These are phyloP conservation scores for Kodamaea sagamina DNA, from an alignment of 805 yeast genomes.

Conservation along the genomic window DNA sequence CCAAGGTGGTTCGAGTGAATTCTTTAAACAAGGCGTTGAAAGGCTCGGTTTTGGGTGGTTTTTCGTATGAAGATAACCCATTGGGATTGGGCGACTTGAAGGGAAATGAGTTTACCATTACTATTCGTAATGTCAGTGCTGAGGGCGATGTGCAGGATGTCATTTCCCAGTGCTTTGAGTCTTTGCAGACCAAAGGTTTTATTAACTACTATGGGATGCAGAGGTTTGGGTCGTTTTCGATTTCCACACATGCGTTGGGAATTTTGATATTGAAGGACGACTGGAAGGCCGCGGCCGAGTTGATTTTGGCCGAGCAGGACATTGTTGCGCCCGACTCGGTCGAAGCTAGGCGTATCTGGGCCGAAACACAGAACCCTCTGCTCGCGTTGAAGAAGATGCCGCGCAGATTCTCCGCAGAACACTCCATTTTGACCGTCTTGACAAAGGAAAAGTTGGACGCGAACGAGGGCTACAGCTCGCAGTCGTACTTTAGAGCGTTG, in stretches of 20 bases:
- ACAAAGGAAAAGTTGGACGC: conserved; percentile 50
- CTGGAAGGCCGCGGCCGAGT: conserved; percentile 78
- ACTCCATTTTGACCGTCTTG: conserved; percentile 63
- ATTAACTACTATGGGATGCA: conserved; percentile 98
- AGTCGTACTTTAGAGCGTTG: conserved; percentile 74
- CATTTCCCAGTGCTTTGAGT: conserved; percentile 53
- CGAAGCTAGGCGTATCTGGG: conserved; percentile 84
- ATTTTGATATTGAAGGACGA: conserved; percentile 65
- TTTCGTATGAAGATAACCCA: conserved; percentile 60
- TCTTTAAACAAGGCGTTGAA: conserved; percentile 73
- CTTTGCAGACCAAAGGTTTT: conserved; percentile 70
- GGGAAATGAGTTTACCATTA: conserved; percentile 88
- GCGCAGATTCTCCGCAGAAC: conserved; percentile 82
- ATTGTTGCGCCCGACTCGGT: conserved; percentile 78
- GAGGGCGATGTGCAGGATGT: conserved; percentile 44
- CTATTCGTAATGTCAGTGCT: conserved; percentile 69
- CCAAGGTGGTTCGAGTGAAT: conserved; percentile 72
- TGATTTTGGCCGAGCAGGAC: conserved; percentile 83
- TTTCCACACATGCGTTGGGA: conserved; percentile 89
- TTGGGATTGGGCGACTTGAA: conserved; percentile 77
- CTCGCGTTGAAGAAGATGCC: conserved; percentile 79
- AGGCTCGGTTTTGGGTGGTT: conserved; percentile 81
- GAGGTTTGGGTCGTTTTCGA: conserved; percentile 93
- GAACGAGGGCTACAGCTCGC: conserved; percentile 43
- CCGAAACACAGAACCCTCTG: conserved; percentile 63